Conservation (phyloP, 2,329 filamentous ascomycete species). For the Cladophialophora exuberans region DNA sequence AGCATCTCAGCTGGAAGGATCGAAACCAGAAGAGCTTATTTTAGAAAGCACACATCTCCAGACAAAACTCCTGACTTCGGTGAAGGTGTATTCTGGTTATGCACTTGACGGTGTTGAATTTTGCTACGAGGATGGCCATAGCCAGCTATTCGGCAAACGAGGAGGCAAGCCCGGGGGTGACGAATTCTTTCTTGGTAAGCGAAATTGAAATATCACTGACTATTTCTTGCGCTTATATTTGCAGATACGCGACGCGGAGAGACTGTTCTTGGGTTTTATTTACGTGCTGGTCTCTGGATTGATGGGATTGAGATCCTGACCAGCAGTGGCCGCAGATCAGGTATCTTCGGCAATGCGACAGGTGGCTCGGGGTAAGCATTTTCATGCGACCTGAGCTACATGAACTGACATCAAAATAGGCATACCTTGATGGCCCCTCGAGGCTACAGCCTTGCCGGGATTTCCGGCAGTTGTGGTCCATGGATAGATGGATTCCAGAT, state of each 20-base stretch:
- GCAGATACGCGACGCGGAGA: constrained; percentile 82
- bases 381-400: not conserved
- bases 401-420: constrained; percentile 50
- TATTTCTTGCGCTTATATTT: constrained; percentile 30
- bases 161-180: constrained; percentile 71
- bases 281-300: constrained; percentile 80
- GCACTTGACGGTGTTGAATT: constrained; percentile 89
- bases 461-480: constrained; percentile 76
- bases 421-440: constrained; percentile 86
- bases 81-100: constrained; percentile 76
- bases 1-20: constrained; percentile 70
- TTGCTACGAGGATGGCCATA: constrained; percentile 82
- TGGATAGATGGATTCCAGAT: constrained; percentile 88
- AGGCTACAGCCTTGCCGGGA: constrained; percentile 84
- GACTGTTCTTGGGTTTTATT: constrained; percentile 81
- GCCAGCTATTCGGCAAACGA: constrained; percentile 82
- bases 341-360: constrained; percentile 77
- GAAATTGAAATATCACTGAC: not conserved
- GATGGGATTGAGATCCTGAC: constrained; percentile 90
- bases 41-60: constrained; percentile 70
- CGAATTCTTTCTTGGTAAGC: constrained; percentile 75
- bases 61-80: constrained; percentile 72
- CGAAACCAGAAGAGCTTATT: constrained; percentile 71
- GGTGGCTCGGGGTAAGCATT: constrained; percentile 79
- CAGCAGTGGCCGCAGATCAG: constrained; percentile 81